Evolutionary conservation across 2,329 filamentous ascomycete genomes (phyloP), one percentile per base, ranked within the genome.

Genomic region (Colletotrichum caudatum): DNA sequence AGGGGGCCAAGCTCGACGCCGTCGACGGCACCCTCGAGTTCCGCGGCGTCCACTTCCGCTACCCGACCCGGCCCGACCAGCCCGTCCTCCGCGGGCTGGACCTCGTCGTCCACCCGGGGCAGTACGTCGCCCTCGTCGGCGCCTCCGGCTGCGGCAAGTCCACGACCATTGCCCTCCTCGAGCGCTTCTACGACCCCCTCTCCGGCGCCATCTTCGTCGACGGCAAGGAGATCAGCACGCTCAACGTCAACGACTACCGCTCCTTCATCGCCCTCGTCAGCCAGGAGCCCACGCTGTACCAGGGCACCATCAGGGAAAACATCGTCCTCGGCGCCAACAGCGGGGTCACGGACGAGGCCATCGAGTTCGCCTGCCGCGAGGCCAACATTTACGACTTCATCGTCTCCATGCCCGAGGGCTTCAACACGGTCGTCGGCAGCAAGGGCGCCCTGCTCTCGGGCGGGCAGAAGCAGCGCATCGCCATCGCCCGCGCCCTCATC

Each of bases 371-470:
- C 1, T 97, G 94, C 84, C 92, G 92, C 70, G 94, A 97, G 79
- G 93, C 94, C 75, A 97, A 97, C 78, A 97, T 97, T 74, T 94
- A 95, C 82, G 94, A 97, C 77, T 97, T 97, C 78, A 94, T 97
- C 82, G 85, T 93, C 76, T 95, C 93, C 5, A 85, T 97, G 23
- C 94, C 93, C 1, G 94, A 97, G 2, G 94, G 94, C 20, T 94
- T 97, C 83, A 89, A 91, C 77, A 97, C 95, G 0, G 79, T 95
- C 2, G 94, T 97, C 39, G 95, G 96, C 37, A 93, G 88, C 80
- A 97, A 97, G 83, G 96, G 95, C 56, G 88, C 90, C 20, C 89
- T 98, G 79, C 84, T 97, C 20, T 95, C 92, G 2, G 95, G 96
- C 66, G 96, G 95, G 0, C 96, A 98, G 82, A 97, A 97, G 79